Evolutionary conservation across 202 grass and related monocot genomes (phyloP).

Genomic region (Thinopyrum obtusiflorum): DNA sequence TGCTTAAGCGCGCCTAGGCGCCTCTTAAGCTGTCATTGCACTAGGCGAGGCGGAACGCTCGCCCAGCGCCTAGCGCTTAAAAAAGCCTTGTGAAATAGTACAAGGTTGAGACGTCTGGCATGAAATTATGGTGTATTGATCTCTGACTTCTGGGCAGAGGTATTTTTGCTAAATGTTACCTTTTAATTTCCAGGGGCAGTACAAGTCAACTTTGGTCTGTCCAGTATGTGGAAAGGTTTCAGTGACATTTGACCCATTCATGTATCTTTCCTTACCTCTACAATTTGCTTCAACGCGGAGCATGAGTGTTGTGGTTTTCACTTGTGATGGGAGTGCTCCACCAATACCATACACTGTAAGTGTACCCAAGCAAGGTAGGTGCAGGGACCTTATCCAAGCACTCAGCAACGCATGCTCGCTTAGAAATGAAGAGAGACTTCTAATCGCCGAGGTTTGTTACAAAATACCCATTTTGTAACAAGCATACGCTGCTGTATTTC

Average conservation of each 20-base stretch:
- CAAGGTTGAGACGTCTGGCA: neutral
- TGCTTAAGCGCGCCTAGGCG: neutral
- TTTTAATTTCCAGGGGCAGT: conserved; percentile 72
- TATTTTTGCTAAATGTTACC: conserved; percentile 18
- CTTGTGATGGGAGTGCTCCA: conserved; percentile 57
- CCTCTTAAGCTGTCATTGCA: neutral
- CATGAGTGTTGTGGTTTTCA: conserved; percentile 68
- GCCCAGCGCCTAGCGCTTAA: neutral
- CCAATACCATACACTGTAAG: conserved; percentile 83
- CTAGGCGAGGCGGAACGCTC: too few species aligned
- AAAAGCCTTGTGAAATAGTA: neutral
- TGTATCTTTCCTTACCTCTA: conserved; percentile 97
- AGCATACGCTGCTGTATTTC: conserved; percentile 23
- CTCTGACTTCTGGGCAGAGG: conserved; percentile 26
- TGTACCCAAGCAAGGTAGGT: conserved; percentile 93
- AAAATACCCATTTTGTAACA: conserved; percentile 16
- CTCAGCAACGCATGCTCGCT: conserved; percentile 72
- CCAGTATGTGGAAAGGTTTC: conserved; percentile 92
- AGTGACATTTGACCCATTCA: conserved; percentile 98
- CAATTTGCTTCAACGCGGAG: conserved; percentile 87
- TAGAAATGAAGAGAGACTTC: conserved; percentile 79
- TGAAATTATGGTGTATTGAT: neutral
- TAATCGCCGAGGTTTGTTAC: conserved; percentile 87
- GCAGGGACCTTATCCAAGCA: conserved; percentile 79
- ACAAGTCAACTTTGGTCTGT: conserved; percentile 98